Evolutionary conservation across 1,284 basidiomycete genomes (phyloP).

Genomic region (Leccinum pallidistipes): DNA sequence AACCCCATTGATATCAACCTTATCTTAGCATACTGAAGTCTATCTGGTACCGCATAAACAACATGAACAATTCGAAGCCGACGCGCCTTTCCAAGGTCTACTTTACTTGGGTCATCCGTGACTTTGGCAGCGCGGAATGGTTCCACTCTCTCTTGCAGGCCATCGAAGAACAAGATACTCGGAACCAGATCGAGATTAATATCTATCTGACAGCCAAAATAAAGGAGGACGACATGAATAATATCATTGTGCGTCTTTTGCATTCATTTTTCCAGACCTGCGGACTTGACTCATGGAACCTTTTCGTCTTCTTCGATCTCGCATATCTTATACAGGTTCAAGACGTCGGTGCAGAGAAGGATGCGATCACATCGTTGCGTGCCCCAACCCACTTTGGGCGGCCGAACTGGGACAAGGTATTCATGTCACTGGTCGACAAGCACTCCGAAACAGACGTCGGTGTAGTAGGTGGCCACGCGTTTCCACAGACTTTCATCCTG

Average conservation of each 20-base stretch:
- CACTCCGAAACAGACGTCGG: slow-evolving; percentile 86
- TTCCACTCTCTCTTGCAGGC: slow-evolving; percentile 91
- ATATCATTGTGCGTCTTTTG: slow-evolving; percentile 66
- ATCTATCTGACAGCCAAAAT: slow-evolving; percentile 89
- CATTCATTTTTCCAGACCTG: neutral
- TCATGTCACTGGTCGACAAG: slow-evolving; percentile 70
- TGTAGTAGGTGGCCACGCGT: slow-evolving; percentile 50
- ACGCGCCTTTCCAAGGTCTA: slow-evolving; percentile 83
- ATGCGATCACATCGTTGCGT: slow-evolving; percentile 81
- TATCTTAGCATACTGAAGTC: slow-evolving; percentile 73
- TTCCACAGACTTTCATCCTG: slow-evolving; percentile 1
- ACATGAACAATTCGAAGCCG: slow-evolving; percentile 66
- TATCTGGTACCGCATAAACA: slow-evolving; percentile 95
- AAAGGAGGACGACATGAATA: slow-evolving; percentile 87
- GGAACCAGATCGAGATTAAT: slow-evolving; percentile 84
- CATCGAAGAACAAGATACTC: slow-evolving; percentile 86
- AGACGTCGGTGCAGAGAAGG: slow-evolving; percentile 86
- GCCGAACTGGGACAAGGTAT: slow-evolving; percentile 90
- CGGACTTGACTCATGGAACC: slow-evolving; percentile 3
- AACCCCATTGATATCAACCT: slow-evolving; percentile 1
- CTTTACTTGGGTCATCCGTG: slow-evolving; percentile 88
- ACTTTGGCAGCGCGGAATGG: slow-evolving; percentile 86
- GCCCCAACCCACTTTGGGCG: slow-evolving; percentile 92
- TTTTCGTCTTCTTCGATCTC: neutral
- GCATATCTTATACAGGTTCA: slow-evolving; percentile 49